These are phyloP conservation scores for Marchantia polymorpha DNA, from an alignment of 225 moss, liverwort and hornwort species.

Conservation along the genomic window DNA sequence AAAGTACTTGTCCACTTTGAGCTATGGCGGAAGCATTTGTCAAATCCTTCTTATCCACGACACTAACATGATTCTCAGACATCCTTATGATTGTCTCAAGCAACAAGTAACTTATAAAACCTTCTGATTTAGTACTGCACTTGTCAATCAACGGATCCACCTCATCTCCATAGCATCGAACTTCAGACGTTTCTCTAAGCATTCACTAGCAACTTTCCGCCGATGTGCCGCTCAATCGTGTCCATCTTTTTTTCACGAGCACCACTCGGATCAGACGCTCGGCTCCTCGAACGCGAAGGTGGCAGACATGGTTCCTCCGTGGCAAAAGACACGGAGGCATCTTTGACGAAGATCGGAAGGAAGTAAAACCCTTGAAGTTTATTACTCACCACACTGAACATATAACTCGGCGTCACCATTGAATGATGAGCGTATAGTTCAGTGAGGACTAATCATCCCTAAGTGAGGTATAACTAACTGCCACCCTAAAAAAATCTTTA, in stretches of 20 bases:
- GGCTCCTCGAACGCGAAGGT: neutral
- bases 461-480: no score
- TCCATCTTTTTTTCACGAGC: neutral
- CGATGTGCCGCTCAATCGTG: neutral
- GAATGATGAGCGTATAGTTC: no score
- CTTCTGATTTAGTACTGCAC: neutral
- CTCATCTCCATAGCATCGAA: neutral
- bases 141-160: neutral
- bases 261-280: neutral
- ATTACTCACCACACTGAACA: no score
- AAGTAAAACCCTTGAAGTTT: no score
- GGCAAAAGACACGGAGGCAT: no score
- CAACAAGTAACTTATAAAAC: no score
- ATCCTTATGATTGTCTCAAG: no score
- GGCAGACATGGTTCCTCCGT: no score
- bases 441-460: no score
- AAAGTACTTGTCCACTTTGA: constrained; percentile 17
- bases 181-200: neutral
- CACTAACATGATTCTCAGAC: neutral
- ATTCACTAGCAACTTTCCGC: neutral
- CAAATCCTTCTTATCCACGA: neutral
- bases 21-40: neutral
- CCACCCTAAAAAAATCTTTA: no score
- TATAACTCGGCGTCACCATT: no score
- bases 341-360: no score